These are phyloP conservation scores for Penicillium paneum DNA, from an alignment of 2,329 filamentous ascomycete species.

Conservation along the genomic window DNA sequence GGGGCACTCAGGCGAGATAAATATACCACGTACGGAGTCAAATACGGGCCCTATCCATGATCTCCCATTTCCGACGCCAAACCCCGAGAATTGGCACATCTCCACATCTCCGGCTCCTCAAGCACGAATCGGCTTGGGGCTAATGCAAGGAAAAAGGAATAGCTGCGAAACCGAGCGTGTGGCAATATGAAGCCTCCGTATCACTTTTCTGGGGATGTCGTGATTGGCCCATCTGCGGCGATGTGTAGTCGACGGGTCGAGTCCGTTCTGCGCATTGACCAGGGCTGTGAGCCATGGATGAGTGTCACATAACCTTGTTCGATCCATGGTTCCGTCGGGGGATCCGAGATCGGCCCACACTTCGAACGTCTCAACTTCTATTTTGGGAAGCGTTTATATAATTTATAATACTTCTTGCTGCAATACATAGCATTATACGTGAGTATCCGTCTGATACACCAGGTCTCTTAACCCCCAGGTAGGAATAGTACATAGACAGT, in stretches of 20 bases:
- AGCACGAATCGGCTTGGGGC: conserved; percentile 5
- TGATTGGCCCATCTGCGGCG: conserved; percentile 10
- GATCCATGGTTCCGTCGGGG: conserved; percentile 1
- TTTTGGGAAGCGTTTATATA: no score
- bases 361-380: conserved; percentile 3
- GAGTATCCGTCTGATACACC: neutral
- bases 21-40: conserved; percentile 1
- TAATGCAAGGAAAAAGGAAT: conserved; percentile 25
- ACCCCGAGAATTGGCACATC: conserved; percentile 8
- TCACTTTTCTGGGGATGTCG: conserved; percentile 10
- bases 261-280: conserved; percentile 13
- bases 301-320: conserved; percentile 3
- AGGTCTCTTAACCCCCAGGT: neutral
- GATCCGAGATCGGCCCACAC: conserved; percentile 5
- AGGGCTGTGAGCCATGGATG: conserved; percentile 6
- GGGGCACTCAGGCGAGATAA: neutral
- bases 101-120: conserved; percentile 9
- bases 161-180: conserved; percentile 17
- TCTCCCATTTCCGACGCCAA: conserved; percentile 2
- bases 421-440: no score
- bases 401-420: no score
- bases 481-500: neutral
- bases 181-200: conserved; percentile 21
- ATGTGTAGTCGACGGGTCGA: conserved; percentile 7
- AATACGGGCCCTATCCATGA: neutral